phyloP scores from a whole-genome alignment of 2,329 filamentous ascomycete genomes.

The Apiospora malaysiana region DNA sequence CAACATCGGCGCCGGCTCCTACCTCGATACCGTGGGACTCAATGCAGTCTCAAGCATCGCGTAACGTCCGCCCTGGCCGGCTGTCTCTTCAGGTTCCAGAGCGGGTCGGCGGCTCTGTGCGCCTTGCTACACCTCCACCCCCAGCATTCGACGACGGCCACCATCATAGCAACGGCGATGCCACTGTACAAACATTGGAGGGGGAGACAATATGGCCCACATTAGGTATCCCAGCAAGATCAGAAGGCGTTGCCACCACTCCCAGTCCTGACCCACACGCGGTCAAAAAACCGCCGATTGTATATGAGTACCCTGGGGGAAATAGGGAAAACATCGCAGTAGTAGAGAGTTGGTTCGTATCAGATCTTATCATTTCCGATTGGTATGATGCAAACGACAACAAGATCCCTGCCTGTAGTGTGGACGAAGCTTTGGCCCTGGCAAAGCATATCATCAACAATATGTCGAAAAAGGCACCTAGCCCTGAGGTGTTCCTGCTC shows the following conservation, averaged over 20 bases:
- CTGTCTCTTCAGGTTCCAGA: conserved; percentile 69
- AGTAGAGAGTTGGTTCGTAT: conserved; percentile 61
- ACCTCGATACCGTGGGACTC: not conserved
- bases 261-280: not conserved
- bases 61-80: conserved; percentile 51
- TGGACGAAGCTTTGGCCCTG: conserved; percentile 62
- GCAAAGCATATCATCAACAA: conserved; percentile 59
- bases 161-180: conserved; percentile 22
- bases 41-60: conserved; percentile 20
- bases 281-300: not conserved
- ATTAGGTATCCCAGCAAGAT: not conserved
- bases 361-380: conserved; percentile 53
- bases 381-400: conserved; percentile 59
- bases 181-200: not conserved
- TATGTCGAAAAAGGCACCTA: conserved; percentile 55
- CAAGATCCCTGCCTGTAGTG: conserved; percentile 47
- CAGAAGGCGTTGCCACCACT: not conserved
- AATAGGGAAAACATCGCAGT: conserved; percentile 62
- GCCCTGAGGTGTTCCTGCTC: conserved; percentile 62
- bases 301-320: conserved; percentile 34
- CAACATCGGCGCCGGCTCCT: conserved; percentile 8
- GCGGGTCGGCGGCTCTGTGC: conserved; percentile 63
- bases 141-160: not conserved
- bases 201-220: conserved; percentile 14
- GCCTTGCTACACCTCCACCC: conserved; percentile 61